Evolutionary conservation across 805 yeast genomes (phyloP), one percentile per base, ranked within the genome.

Genomic region (Candida ipomoeae): DNA sequence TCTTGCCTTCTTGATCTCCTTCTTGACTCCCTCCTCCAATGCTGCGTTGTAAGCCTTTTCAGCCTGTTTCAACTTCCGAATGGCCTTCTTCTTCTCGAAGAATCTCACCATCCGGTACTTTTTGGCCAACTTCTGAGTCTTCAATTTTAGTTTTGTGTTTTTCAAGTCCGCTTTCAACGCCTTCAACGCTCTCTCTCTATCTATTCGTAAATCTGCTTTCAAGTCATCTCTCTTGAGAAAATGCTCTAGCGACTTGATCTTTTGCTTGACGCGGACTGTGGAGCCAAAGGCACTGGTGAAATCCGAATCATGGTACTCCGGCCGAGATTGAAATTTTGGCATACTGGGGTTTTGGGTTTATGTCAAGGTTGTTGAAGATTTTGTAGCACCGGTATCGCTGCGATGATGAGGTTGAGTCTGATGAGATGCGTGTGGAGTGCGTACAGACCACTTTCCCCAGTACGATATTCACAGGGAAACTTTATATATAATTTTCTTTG

Each of bases 21-120:
- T 72, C 50, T 65, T 67, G 18, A 64, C 71, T 13, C 63, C 73
- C 7, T 64, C 59, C 46, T 66, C 61, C 32, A 62, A 46, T 20
- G 69, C 70, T 29, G 70, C 75, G 6, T 69, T 70, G 32, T 71
- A 55, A 11, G 65, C 62, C 41, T 71, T 74, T 43, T 59, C 62
- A 2, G 81, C 79, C 49, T 72, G 77, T 55, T 84, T 86, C 62
- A 87, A 81, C 51, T 74, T 79, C 62, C 96, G 79, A 23, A 81
- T 58, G 0, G 96, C 94, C 75, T 90, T 91, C 70, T 89, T 89
- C 62, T 79, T 82, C 67, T 91, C 98, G 55, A 94, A 89, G 64
- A 94, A 94, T 57, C 92, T 79, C 44, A 94, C 89, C 91, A 89
- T 90, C 64, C 89, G 97, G 65, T 94, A 94, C 69, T 85, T 87